Conservation (phyloP, 129 eudicot species). For the Erigeron canadensis region DNA sequence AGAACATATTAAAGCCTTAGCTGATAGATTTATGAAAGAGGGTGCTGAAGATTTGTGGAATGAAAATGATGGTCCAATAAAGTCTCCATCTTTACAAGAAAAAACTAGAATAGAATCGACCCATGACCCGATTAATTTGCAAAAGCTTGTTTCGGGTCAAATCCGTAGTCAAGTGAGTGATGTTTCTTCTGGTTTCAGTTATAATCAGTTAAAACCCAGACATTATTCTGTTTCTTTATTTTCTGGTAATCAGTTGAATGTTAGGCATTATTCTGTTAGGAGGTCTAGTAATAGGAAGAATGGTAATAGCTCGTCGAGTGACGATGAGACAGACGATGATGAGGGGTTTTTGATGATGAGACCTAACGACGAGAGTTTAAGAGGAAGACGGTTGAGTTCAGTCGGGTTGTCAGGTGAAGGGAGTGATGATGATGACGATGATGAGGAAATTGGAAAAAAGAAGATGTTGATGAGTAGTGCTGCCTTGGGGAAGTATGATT, state of each 20-base stretch:
- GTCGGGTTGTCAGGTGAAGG: constrained; percentile 35
- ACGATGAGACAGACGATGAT: constrained; percentile 35
- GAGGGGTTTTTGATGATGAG: constrained; percentile 29
- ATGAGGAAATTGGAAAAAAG: constrained; percentile 22
- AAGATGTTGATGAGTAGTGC: constrained; percentile 59
- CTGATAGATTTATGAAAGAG: constrained; percentile 82
- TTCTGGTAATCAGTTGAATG: constrained; percentile 21
- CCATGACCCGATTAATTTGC: constrained; percentile 37
- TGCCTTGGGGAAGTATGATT: constrained; percentile 73
- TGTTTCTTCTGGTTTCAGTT: constrained; percentile 4
- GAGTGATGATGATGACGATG: constrained; percentile 26
- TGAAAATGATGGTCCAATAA: constrained; percentile 69
- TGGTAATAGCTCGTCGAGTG: constrained; percentile 43
- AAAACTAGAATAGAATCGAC: constrained; percentile 20
- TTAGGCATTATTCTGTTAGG: constrained; percentile 52
- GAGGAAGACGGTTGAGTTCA: constrained; percentile 41
- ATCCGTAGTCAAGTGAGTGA: constrained; percentile 19
- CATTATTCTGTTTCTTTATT: constrained; percentile 12
- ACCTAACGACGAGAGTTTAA: constrained; percentile 25
- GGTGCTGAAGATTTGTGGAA: constrained; percentile 99
- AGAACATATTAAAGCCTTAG: constrained; percentile 73
- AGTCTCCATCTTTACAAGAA: constrained; percentile 22
- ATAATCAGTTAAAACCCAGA: constrained; percentile 29
- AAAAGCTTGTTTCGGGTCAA: constrained; percentile 33
- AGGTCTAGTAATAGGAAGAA: constrained; percentile 37